Conservation (phyloP, 495 filamentous ascomycete species). For the Aspergillus egyptiacus region DNA sequence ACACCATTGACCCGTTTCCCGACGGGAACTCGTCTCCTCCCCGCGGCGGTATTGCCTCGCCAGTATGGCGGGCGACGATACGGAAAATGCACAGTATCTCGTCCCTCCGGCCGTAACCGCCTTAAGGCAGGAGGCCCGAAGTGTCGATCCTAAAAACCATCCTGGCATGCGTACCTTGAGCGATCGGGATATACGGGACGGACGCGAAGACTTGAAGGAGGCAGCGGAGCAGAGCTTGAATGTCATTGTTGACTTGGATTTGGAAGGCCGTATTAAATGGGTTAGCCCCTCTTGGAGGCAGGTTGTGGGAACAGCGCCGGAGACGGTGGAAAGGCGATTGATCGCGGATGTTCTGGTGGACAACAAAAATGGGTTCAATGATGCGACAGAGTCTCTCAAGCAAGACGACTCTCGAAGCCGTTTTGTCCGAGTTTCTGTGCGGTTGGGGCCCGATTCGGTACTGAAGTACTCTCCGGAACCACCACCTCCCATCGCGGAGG, state of each 20-base stretch:
- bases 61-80: slow-evolving; percentile 45
- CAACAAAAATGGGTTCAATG: slow-evolving; percentile 69
- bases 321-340: slow-evolving; percentile 65
- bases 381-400: slow-evolving; percentile 81
- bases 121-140: slow-evolving; percentile 48
- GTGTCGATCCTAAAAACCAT: slow-evolving; percentile 33
- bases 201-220: slow-evolving; percentile 86
- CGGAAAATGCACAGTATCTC: slow-evolving; percentile 38
- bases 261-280: slow-evolving; percentile 87
- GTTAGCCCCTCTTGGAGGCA: slow-evolving; percentile 96
- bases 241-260: slow-evolving; percentile 85
- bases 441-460: slow-evolving; percentile 64
- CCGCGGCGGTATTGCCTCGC: slow-evolving; percentile 13
- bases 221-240: slow-evolving; percentile 95
- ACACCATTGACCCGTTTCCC: slow-evolving; percentile 4
- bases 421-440: slow-evolving; percentile 78
- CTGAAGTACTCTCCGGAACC: slow-evolving; percentile 52
- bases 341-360: slow-evolving; percentile 78
- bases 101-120: slow-evolving; percentile 49
- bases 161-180: slow-evolving; percentile 56
- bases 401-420: slow-evolving; percentile 89
- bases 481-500: slow-evolving; percentile 16
- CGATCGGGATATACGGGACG: slow-evolving; percentile 64
- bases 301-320: slow-evolving; percentile 73
- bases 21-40: not conserved